phyloP scores from a whole-genome alignment of 805 yeast species.

The Naumovozyma baii region DNA sequence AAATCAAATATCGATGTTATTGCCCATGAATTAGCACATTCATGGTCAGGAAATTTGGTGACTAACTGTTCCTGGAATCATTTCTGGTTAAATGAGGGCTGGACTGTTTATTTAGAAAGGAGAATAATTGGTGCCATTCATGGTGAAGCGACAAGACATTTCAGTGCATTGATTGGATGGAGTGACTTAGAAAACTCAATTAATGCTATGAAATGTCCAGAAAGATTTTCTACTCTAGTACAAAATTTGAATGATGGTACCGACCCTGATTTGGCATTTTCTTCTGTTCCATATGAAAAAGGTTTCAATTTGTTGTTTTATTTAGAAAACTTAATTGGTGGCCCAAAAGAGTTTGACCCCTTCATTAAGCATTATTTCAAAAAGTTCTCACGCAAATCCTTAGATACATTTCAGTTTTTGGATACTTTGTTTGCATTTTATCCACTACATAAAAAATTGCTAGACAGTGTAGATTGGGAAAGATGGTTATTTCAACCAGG shows the following conservation, averaged over 20 bases:
- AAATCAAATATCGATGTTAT: constrained; percentile 79
- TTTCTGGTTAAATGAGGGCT: constrained; percentile 91
- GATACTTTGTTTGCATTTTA: constrained; percentile 66
- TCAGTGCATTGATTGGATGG: constrained; percentile 85
- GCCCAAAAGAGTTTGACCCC: constrained; percentile 56
- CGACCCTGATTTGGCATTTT: constrained; percentile 87
- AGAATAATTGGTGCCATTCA: constrained; percentile 69
- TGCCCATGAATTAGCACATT: constrained; percentile 88
- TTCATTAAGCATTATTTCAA: constrained; percentile 71
- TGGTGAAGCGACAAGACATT: constrained; percentile 70
- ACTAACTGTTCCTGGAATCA: constrained; percentile 90
- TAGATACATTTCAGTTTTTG: constrained; percentile 74
- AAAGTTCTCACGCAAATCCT: constrained; percentile 56
- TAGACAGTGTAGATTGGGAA: constrained; percentile 75
- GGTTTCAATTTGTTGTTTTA: constrained; percentile 73
- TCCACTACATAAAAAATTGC: constrained; percentile 36
- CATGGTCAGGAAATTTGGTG: constrained; percentile 87
- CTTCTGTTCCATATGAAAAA: constrained; percentile 83
- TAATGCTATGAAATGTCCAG: constrained; percentile 47
- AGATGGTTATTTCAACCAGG: constrained; percentile 77
- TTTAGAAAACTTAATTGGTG: constrained; percentile 63
- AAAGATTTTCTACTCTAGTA: constrained; percentile 52
- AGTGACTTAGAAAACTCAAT: constrained; percentile 62
- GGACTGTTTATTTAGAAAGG: constrained; percentile 90
- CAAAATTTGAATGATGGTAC: constrained; percentile 58